Evolutionary conservation across 2,329 filamentous ascomycete species (phyloP), one percentile per base, ranked within the genome.

Genomic region (Cadophora gregata): DNA sequence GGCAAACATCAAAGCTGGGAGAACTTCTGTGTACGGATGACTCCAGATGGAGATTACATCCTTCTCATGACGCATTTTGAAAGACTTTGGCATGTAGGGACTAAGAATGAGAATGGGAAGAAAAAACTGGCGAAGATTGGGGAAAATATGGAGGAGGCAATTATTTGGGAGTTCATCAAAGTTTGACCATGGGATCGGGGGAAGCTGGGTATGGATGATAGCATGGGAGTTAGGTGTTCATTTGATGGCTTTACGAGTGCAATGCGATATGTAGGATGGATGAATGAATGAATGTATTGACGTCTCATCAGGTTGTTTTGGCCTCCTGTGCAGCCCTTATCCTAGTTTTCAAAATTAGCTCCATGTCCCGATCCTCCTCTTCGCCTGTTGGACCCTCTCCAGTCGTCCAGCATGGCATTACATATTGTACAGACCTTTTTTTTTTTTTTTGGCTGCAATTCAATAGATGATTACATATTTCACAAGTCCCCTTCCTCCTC

Each of bases 31-130:
- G 69, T 68, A 1, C 67, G 71, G 64, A 38, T 65, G 60, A 69
- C 25, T 51, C 70, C 70, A 0, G 69, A 71, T 38, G 70, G 69
- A 47, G 70, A 69, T 3, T 73, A 65, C 61, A 63, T 72, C 19
- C 62, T 73, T 55, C 66, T 71, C 2, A 69, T 72, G 69, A 72
- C 68, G 61, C 67, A 73, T 64, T 72, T 47, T 21, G 68, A 70
- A 62, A 65, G 66, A 59, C 67, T 73, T 59, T 71, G 69, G 71
- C 42, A 66, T 56, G 70, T 73, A 25, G 70, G 69, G 10, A 61
- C 45, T 16, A 63, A 19, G 10, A 4, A 59, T 27, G 68, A 70
- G 31, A 24, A 55, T 21, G 71, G 67, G 4, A 55, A 61, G 16
- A 55, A 68, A 62, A 68, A 59, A 59, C 25, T 72, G 61, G 68